Evolutionary conservation across 768 basidiomycete species (phyloP).

Genomic region (Leccinum disarticulatum): DNA sequence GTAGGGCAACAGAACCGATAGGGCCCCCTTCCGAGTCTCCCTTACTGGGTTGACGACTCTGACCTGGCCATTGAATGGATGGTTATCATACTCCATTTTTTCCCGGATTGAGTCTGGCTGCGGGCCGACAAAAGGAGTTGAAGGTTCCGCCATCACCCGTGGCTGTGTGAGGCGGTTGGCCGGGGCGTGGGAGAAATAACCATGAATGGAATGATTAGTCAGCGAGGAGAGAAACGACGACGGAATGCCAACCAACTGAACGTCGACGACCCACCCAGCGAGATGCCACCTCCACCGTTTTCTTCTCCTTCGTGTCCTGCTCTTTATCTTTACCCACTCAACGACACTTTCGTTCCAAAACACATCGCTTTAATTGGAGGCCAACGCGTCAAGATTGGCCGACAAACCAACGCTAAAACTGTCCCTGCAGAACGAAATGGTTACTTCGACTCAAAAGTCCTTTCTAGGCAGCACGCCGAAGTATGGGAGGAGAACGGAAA

Average conservation of each 20-base stretch:
- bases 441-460: slow-evolving; percentile 94
- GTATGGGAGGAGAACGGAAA: slow-evolving; percentile 95
- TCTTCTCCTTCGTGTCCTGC: slow-evolving; percentile 37
- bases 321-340: slow-evolving; percentile 84
- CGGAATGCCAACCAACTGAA: slow-evolving; percentile 15
- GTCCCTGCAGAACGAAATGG: slow-evolving; percentile 91
- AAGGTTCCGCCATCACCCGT: background rate
- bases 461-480: slow-evolving; percentile 94
- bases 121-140: background rate
- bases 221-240: slow-evolving; percentile 15
- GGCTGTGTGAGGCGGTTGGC: slow-evolving; percentile 4
- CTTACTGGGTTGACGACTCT: too few species aligned
- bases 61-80: background rate
- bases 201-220: slow-evolving; percentile 4
- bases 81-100: too few species aligned
- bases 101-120: too few species aligned
- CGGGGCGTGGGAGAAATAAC: slow-evolving; percentile 12
- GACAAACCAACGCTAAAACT: slow-evolving; percentile 95
- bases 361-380: slow-evolving; percentile 74
- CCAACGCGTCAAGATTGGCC: slow-evolving; percentile 85
- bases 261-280: slow-evolving; percentile 22
- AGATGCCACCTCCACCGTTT: slow-evolving; percentile 35
- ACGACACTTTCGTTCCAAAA: slow-evolving; percentile 93
- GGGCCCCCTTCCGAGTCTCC: too few species aligned
- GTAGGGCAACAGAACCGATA: background rate